Conservation (phyloP, 2,329 filamentous ascomycete species). For the Alternaria sp. region DNA sequence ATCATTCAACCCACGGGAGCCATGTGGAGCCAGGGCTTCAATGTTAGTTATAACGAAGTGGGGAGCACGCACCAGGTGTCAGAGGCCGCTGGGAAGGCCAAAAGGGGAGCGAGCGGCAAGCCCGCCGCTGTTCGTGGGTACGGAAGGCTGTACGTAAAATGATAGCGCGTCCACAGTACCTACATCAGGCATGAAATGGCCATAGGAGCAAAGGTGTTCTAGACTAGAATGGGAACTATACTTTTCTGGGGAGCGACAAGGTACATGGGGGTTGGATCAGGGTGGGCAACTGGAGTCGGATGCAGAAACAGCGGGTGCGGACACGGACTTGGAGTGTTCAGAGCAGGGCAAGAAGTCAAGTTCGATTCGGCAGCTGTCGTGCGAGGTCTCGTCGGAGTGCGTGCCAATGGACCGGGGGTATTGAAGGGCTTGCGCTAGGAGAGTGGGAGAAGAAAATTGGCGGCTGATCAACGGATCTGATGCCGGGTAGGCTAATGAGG, state of each 20-base stretch:
- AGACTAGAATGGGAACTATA: conserved; percentile 31
- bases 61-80: conserved; percentile 45
- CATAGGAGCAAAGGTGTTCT: conserved; percentile 30
- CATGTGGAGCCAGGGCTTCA: conserved; percentile 37
- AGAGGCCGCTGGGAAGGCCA: conserved; percentile 26
- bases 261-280: conserved; percentile 32
- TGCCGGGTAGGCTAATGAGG: conserved; percentile 23
- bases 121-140: conserved; percentile 27
- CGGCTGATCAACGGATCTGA: conserved; percentile 30
- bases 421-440: conserved; percentile 40
- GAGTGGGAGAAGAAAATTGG: conserved; percentile 34
- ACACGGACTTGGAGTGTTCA: conserved; percentile 27
- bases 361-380: conserved; percentile 37
- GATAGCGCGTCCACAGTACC: conserved; percentile 32
- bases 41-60: conserved; percentile 33
- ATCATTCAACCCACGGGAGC: conserved; percentile 27
- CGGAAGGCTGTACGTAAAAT: conserved; percentile 38
- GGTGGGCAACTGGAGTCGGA: conserved; percentile 34
- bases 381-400: conserved; percentile 31
- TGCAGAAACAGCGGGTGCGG: conserved; percentile 35
- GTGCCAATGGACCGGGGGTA: conserved; percentile 30
- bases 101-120: conserved; percentile 35
- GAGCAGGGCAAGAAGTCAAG: conserved; percentile 36
- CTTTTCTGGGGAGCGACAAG: conserved; percentile 20
- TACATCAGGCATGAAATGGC: conserved; percentile 24